phyloP scores from a whole-genome alignment of 1,284 basidiomycete species.

The Trametes versicolor region DNA sequence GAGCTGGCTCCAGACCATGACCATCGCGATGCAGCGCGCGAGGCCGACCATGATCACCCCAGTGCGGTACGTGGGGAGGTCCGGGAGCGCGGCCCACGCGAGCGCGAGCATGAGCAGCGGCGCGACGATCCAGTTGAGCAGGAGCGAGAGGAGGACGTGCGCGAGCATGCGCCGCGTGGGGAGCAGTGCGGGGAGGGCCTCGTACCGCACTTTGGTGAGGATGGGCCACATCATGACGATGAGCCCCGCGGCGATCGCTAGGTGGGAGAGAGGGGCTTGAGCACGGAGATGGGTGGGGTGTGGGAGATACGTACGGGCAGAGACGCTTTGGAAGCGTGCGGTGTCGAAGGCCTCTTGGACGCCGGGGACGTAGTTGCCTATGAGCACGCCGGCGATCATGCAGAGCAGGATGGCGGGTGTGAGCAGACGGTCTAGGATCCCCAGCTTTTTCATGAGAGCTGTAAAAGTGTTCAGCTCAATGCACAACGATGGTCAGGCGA shows the following conservation, averaged over 20 bases:
- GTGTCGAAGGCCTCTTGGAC: constrained; percentile 65
- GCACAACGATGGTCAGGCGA: background rate
- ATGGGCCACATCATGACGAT: constrained; percentile 95
- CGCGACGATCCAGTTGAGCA: constrained; percentile 87
- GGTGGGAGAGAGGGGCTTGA: background rate
- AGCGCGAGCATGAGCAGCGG: constrained; percentile 86
- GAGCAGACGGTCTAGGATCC: constrained; percentile 73
- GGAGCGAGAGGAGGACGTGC: constrained; percentile 76
- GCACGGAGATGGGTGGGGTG: constrained; percentile 29
- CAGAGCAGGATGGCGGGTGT: constrained; percentile 77
- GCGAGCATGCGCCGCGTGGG: constrained; percentile 67
- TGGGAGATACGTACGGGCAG: constrained; percentile 60
- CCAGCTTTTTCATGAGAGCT: constrained; percentile 58
- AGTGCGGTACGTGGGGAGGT: constrained; percentile 68
- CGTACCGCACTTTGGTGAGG: constrained; percentile 84
- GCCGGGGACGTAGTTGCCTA: constrained; percentile 69
- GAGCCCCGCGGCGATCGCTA: constrained; percentile 81
- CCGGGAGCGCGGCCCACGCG: constrained; percentile 88
- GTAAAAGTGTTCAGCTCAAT: background rate
- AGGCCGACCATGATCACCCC: constrained; percentile 68
- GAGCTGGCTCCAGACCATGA: constrained; percentile 88
- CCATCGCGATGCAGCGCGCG: constrained; percentile 80
- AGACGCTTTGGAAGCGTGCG: constrained; percentile 62
- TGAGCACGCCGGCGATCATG: constrained; percentile 85
- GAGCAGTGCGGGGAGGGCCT: constrained; percentile 71